phyloP scores from a whole-genome alignment of 2,329 filamentous ascomycete genomes.

The Paecilomyces sp. region DNA sequence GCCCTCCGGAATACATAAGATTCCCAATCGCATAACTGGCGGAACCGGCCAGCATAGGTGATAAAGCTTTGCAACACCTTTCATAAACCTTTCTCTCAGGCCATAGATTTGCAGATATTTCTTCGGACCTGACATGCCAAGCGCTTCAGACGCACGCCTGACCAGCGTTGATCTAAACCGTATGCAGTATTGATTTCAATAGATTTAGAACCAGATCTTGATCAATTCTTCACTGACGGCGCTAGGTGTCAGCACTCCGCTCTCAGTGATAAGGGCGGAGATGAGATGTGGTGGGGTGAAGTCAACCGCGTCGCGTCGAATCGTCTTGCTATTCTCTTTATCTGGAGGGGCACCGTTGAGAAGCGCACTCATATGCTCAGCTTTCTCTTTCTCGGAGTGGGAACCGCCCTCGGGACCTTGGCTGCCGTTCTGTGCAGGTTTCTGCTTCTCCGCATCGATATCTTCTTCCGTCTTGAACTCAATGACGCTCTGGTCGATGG shows the following conservation, averaged over 20 bases:
- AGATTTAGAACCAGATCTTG: slow-evolving; percentile 49
- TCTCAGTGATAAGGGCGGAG: slow-evolving; percentile 58
- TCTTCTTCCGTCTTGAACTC: slow-evolving; percentile 59
- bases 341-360: slow-evolving; percentile 9
- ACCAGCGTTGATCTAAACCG: neutral
- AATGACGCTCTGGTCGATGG: slow-evolving; percentile 70
- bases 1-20: neutral
- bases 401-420: neutral
- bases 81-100: neutral
- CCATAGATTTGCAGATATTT: neutral
- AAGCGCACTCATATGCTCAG: slow-evolving; percentile 7
- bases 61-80: neutral
- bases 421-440: slow-evolving; percentile 12
- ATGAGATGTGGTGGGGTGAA: slow-evolving; percentile 55
- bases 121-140: neutral
- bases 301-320: slow-evolving; percentile 34
- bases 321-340: slow-evolving; percentile 1
- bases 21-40: neutral
- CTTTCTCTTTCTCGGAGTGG: slow-evolving; percentile 5
- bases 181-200: neutral
- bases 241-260: slow-evolving; percentile 55
- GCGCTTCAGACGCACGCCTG: neutral
- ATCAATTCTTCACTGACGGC: slow-evolving; percentile 62
- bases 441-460: slow-evolving; percentile 41
- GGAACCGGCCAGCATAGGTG: neutral